A percentile compares a stretch with the other conserved stretches of the same genome.
Evolutionary conservation across 768 basidiomycete species (phyloP).

Genomic region (Hypholoma sublateritium): DNA sequence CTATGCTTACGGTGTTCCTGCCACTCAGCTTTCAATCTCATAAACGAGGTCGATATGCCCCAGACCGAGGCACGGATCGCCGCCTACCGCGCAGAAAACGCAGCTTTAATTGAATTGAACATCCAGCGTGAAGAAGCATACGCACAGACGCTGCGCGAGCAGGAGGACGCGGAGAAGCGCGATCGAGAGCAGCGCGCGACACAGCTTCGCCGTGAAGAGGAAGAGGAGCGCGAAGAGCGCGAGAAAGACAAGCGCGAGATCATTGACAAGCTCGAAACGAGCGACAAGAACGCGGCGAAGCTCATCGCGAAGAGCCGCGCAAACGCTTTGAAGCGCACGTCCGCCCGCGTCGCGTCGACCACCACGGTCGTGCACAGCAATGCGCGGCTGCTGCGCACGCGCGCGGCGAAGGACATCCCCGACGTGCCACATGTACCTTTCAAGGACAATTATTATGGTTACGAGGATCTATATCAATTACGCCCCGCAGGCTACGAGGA

Average conservation of each 20-base stretch:
- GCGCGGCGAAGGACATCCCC: slow-evolving; percentile 68
- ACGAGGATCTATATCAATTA: slow-evolving; percentile 65
- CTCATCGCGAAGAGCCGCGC: slow-evolving; percentile 70
- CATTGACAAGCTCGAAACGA: slow-evolving; percentile 80
- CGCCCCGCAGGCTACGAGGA: slow-evolving; percentile 64
- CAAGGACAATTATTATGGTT: slow-evolving; percentile 74
- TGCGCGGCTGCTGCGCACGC: slow-evolving; percentile 54
- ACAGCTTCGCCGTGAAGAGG: slow-evolving; percentile 66
- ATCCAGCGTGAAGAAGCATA: slow-evolving; percentile 80
- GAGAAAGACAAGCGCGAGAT: slow-evolving; percentile 72
- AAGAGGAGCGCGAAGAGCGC: slow-evolving; percentile 74
- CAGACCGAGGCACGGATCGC: slow-evolving; percentile 84
- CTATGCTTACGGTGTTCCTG: neutral
- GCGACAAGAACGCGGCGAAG: slow-evolving; percentile 66
- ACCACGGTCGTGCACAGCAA: slow-evolving; percentile 44
- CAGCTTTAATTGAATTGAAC: slow-evolving; percentile 81
- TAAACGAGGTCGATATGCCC: slow-evolving; percentile 79
- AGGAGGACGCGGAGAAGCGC: slow-evolving; percentile 76
- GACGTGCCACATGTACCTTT: slow-evolving; percentile 81
- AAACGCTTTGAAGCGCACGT: slow-evolving; percentile 60
- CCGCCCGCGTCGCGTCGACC: slow-evolving; percentile 51
- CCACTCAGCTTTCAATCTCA: slow-evolving; percentile 85
- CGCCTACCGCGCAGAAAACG: slow-evolving; percentile 78
- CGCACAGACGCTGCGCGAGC: slow-evolving; percentile 66
- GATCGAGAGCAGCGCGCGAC: slow-evolving; percentile 70